Evolutionary conservation across 768 basidiomycete species (phyloP), one percentile per base, ranked within the genome.

Genomic region (Rubroboletus satanas): DNA sequence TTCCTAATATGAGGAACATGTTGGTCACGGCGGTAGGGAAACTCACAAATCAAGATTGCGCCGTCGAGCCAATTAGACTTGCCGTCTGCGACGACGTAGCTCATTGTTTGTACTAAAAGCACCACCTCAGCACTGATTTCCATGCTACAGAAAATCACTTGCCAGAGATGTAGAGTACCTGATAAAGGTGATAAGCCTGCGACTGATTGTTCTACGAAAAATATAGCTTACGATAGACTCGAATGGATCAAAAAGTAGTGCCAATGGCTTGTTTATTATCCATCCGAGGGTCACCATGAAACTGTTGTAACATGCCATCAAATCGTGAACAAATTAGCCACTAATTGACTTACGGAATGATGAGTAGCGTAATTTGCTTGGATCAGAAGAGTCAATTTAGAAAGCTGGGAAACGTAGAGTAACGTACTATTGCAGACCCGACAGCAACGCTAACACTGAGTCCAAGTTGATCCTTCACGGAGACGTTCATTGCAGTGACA

Each of bases 41-140:
- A 73, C 81, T 58, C 69, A 83, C 85, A 81, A 77, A 88, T 85
- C 23, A 93, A 63, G 54, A 85, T 81, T 63, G 79, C 76, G 3
- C 90, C 91, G 66, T 93, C 90, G 15, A 93, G 74, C 83, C 91
- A 94, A 66, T 91, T 92, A 17, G 84, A 87, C 65, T 86, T 85
- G 10, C 88, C 90, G 64, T 94, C 91, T 50, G 84, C 78, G 1
- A 93, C 82, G 18, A 88, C 85, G 60, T 89, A 86, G 63, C 87
- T 90, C 71, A 93, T 88, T 12, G 89, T 90, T 57, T 91, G 75
- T n/a, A 93, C 87, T 86, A 57, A 21, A 21, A 58, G 28, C 52
- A 35, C n/a, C 31, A 37, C 10, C 7, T 63, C 33, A 64, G 54
- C 17, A 46, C 14, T 37, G 12, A 48, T 58, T 70, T 33, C 50